Evolutionary conservation across 768 basidiomycete species (phyloP).

Genomic region (Suillus brevipes): DNA sequence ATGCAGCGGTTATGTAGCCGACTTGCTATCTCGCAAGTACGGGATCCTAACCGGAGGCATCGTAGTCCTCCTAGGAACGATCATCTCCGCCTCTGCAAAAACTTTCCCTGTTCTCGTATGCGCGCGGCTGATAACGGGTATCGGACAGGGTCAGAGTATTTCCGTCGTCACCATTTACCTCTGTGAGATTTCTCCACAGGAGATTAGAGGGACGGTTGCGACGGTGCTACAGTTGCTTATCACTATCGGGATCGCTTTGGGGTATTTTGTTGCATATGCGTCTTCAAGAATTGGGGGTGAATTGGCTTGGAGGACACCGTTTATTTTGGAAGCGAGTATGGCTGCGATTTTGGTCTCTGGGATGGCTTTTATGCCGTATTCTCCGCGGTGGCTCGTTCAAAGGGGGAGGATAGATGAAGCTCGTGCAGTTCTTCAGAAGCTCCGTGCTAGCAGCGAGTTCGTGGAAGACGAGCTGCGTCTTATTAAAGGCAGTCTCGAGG

Average conservation of each 20-base stretch:
- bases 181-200: conserved; percentile 43
- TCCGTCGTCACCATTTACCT: conserved; percentile 42
- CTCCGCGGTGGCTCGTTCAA: conserved; percentile 32
- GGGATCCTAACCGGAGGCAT: conserved; percentile 44
- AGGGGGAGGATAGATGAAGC: conserved; percentile 34
- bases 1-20: conserved; percentile 44
- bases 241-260: conserved; percentile 43
- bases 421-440: conserved; percentile 26
- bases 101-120: conserved; percentile 40
- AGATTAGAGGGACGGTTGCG: conserved; percentile 42
- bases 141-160: conserved; percentile 48
- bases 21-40: conserved; percentile 46
- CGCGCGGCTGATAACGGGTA: conserved; percentile 46
- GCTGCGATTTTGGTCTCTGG: conserved; percentile 21
- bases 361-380: conserved; percentile 24
- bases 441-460: conserved; percentile 13
- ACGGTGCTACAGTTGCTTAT: conserved; percentile 44
- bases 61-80: conserved; percentile 43
- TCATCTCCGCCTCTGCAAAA: conserved; percentile 38
- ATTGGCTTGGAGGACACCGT: conserved; percentile 30
- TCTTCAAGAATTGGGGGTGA: conserved; percentile 23
- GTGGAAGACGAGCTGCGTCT: conserved; percentile 23
- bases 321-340: conserved; percentile 26
- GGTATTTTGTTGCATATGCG: conserved; percentile 29
- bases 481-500: conserved; percentile 25